Evolutionary conservation across 1,284 basidiomycete genomes (phyloP).

Genomic region (Heterobasidion parviporum): DNA sequence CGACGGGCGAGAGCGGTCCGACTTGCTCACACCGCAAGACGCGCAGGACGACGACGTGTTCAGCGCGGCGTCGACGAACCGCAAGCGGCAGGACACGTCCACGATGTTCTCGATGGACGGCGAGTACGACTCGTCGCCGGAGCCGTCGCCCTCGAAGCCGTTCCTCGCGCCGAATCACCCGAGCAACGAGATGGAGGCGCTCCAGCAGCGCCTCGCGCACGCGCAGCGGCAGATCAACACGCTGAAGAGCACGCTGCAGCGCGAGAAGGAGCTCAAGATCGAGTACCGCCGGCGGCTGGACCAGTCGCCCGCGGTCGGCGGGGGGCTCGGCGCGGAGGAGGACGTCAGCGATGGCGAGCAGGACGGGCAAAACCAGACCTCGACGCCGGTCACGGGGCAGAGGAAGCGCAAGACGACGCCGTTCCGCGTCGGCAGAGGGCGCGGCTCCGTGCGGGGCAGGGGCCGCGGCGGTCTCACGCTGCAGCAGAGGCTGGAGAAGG

Average conservation of each 20-base stretch:
- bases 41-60: conserved; percentile 67
- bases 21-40: conserved; percentile 51
- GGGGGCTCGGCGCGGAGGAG: conserved; percentile 25
- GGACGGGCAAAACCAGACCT: conserved; percentile 24
- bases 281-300: conserved; percentile 43
- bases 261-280: conserved; percentile 74
- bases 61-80: conserved; percentile 48
- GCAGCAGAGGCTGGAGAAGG: conserved; percentile 49
- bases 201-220: conserved; percentile 73
- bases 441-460: conserved; percentile 30
- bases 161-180: conserved; percentile 66
- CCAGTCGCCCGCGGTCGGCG: conserved; percentile 24
- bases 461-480: conserved; percentile 48
- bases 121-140: conserved; percentile 45
- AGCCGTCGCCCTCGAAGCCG: conserved; percentile 51
- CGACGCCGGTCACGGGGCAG: background rate
- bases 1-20: conserved; percentile 35
- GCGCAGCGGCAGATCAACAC: conserved; percentile 77
- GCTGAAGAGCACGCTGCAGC: conserved; percentile 65
- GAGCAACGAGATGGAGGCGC: conserved; percentile 68
- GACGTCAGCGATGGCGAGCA: conserved; percentile 34
- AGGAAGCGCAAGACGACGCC: conserved; percentile 19
- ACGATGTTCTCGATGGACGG: conserved; percentile 50
- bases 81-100: conserved; percentile 49
- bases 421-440: conserved; percentile 23